Evolutionary conservation across 1,284 basidiomycete genomes (phyloP), one percentile per base, ranked within the genome.

Genomic region (Schizophyllum commune): DNA sequence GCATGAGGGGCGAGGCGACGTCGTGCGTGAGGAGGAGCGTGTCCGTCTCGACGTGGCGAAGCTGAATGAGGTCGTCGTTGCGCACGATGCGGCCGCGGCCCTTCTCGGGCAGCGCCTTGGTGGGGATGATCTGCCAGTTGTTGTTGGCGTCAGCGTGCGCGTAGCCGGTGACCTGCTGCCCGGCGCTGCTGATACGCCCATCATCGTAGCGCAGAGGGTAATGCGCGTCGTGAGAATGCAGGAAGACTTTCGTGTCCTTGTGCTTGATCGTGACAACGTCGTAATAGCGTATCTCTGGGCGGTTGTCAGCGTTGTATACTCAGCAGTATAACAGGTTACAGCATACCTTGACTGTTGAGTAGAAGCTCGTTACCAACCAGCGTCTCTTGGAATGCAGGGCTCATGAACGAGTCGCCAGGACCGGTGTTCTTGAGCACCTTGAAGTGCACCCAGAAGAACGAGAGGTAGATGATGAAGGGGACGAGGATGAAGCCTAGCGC

Each of bases 111-210:
- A 98, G 82, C 13, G 94, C 89, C 70, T 91, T 94, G 32, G 95
- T 97, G 1, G 97, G 96, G 61, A 98, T 81, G 65, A 99, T 83
- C 74, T 95, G 89, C 97, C 97, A 99, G 69, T 91, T 69, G 77
- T 98, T 99, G 81, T 99, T 98, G 64, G 86, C 84, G 73, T 97
- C 95, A 61, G 92, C 87, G 73, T 95, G 89, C 0, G 87, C 91
- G 75, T 98, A 98, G 54, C 91, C 96, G n/a, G 97, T 99, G 33
- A 99, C 97, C 74, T 99, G 97, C 77, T 98, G 97, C 65, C 94
- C 91, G 91, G 66, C 1, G 32, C 90, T 94, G 68, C 92, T 95
- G 72, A 99, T 89, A 63, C 97, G 92, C 1, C 96, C 95, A 68
- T 99, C 97, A 0, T 96, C 93, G 72, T 99, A 99, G 65, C 90